Evolutionary conservation across 2,329 filamentous ascomycete species (phyloP), one percentile per base, ranked within the genome.

Genomic region (Annulohypoxylon truncatum): DNA sequence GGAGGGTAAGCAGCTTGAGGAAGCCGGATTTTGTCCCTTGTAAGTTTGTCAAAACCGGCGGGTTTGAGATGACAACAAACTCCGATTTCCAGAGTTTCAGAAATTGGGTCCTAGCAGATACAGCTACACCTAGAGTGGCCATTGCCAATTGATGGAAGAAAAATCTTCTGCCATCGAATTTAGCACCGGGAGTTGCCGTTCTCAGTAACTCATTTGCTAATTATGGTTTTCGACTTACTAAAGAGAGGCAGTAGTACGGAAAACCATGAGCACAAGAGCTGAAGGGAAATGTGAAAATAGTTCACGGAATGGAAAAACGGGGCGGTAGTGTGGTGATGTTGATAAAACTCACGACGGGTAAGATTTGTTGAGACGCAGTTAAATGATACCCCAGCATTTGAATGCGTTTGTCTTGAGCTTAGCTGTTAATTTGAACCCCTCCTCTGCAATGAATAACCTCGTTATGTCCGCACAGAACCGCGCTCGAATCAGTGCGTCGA

Each of bases 11-110:
- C 78, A 82, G 52, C 71, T 89, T 55, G 78, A 82, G 68, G 80
- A 84, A 28, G 84, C 85, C 1, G 86, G 86, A 0, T 89, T 89
- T 71, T 79, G 79, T 22, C 64, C 81, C 20, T 31, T 84, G 3
- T 82, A 72, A 53, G 38, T 15, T 12, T 38, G 42, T 38, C 10
- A 20, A 40, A 15, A 7, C 12, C 7, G 29, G 18, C 15, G 20
- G 22, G 24, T 26, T 46, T 46, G 12, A 22, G 42, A 46, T 26
- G 42, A 26, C 20, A 20, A 2, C 12, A 12, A 12, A 46, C 10
- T n/a, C 20, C 22, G 42, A 46, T 46, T n/a, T 26, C 42, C 22
- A 46, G 10, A 22, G 4, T 13, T 38, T 38, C 12, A 8, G 42
- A 46, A 26, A 22, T 26, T 8, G 20, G 22, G 10, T 7, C 42